A percentile compares a stretch with the other conserved stretches of the same genome.
Evolutionary conservation across 345 rosid genomes (phyloP).

Genomic region (Eucalyptus decipiens): DNA sequence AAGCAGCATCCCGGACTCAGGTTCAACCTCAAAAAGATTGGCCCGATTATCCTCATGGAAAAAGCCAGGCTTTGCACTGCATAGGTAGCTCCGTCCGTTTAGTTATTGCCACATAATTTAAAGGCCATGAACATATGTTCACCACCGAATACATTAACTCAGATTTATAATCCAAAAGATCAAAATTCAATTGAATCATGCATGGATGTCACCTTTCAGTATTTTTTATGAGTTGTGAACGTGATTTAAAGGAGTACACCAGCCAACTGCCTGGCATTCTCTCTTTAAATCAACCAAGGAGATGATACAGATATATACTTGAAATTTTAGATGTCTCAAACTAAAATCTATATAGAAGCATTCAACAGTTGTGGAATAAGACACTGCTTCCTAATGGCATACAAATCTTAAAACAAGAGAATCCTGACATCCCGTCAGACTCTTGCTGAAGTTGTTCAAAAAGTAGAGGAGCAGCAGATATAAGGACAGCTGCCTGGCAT

Average conservation of each 20-base stretch:
- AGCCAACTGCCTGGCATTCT: background rate
- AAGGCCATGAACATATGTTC: background rate
- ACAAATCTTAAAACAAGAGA: background rate
- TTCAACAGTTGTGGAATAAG: background rate
- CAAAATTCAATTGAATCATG: background rate
- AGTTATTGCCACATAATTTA: background rate
- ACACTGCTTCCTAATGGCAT: background rate
- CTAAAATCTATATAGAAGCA: background rate
- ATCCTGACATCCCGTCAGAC: background rate
- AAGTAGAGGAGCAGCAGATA: background rate
- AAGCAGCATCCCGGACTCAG: slow-evolving; percentile 69
- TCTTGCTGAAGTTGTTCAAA: background rate
- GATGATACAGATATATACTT: background rate
- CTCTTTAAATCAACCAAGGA: background rate
- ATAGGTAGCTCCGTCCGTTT: background rate
- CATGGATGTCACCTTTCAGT: background rate
- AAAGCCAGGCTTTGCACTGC: slow-evolving; percentile 94
- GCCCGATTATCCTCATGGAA: slow-evolving; percentile 87
- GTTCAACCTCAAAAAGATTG: slow-evolving; percentile 88
- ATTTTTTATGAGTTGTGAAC: background rate
- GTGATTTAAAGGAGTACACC: background rate
- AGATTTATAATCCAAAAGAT: background rate
- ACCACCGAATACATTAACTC: background rate
- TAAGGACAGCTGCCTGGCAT: background rate
- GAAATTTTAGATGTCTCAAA: background rate